Percentiles rank a stretch among this genome's conserved stretches.
phyloP scores from a whole-genome alignment of 306 rosid species.

The Comarum palustre region DNA sequence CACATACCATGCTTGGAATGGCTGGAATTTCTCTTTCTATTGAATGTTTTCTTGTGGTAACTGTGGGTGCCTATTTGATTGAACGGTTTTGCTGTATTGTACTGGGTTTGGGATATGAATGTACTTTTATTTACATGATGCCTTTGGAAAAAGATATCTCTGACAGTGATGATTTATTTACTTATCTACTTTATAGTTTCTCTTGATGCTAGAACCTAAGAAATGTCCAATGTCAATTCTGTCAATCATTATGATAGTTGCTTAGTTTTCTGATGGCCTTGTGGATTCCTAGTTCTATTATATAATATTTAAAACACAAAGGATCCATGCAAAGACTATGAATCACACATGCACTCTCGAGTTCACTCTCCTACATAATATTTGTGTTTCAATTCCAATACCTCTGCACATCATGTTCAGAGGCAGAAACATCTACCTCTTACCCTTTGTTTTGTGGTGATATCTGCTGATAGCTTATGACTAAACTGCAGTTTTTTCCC shows the following conservation, averaged over 20 bases:
- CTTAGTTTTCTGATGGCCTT: not conserved
- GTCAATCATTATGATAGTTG: not conserved
- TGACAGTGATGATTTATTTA: not conserved
- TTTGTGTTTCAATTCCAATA: not conserved
- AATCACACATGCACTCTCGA: not conserved
- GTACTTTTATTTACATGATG: too few relatives aligned
- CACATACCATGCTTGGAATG: not conserved
- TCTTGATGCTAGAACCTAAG: not conserved
- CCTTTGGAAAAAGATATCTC: not conserved
- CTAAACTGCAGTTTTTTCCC: conserved; percentile 1
- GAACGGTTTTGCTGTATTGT: not conserved
- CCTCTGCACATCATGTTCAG: conserved; percentile 7
- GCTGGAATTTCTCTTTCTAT: not conserved
- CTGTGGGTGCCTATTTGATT: not conserved
- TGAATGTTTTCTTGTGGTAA: not conserved
- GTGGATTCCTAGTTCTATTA: not conserved
- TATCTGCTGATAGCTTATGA: not conserved
- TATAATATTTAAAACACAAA: not conserved
- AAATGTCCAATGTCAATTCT: not conserved
- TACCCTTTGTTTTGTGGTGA: not conserved
- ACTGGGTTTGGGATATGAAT: not conserved
- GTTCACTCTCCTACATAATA: not conserved
- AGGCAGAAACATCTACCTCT: not conserved
- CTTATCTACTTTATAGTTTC: not conserved
- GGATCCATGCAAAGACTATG: not conserved